Evolutionary conservation across 441 rosid genomes (phyloP).

Genomic region (Jatropha podagrica): DNA sequence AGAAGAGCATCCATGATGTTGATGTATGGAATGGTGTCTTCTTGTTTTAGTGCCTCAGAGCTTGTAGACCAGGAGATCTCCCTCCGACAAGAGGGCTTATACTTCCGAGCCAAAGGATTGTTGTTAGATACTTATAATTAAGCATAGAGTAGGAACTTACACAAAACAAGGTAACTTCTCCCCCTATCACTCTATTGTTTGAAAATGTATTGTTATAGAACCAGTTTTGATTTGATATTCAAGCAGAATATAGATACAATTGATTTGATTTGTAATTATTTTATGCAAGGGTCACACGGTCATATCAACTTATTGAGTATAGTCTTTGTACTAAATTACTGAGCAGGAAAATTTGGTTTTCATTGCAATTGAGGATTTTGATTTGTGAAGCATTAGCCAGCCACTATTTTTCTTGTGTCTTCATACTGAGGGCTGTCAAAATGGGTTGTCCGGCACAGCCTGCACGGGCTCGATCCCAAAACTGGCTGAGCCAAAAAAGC

Average conservation of each 20-base stretch:
- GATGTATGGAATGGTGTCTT: conserved; percentile 2
- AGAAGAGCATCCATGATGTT: conserved; percentile 19
- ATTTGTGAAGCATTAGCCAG: not conserved
- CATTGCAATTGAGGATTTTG: not conserved
- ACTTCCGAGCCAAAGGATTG: not conserved
- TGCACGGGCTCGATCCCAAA: no score
- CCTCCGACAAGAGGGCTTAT: not conserved
- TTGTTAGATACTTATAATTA: not conserved
- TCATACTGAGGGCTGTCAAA: no score
- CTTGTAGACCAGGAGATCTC: not conserved
- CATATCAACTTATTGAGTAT: not conserved
- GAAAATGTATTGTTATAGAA: conserved; percentile 2
- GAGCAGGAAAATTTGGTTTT: not conserved
- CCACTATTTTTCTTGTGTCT: no score
- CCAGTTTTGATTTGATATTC: not conserved
- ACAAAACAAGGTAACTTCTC: not conserved
- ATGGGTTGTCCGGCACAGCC: no score
- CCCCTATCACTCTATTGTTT: not conserved
- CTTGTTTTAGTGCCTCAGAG: not conserved
- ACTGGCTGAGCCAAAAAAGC: no score
- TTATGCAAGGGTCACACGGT: not conserved
- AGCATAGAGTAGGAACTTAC: conserved; percentile 5
- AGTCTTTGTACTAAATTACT: not conserved
- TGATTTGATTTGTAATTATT: not conserved
- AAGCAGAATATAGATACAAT: not conserved